Conservation (phyloP, 2,329 filamentous ascomycete genomes). For the Nannizziopsis barbatae region DNA sequence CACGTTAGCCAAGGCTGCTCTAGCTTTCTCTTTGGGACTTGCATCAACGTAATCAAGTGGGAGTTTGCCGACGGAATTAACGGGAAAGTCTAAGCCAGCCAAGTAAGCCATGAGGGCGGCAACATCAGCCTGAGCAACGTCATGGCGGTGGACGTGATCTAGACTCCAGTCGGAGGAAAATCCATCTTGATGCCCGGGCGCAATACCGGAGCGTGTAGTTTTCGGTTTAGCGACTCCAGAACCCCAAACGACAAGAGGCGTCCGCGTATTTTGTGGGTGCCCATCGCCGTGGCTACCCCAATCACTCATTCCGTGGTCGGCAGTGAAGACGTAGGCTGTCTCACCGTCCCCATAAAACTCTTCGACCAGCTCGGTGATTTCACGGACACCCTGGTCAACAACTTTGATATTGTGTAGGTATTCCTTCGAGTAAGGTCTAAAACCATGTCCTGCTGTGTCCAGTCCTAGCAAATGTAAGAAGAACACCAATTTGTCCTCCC, state of each 20-base stretch:
- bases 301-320: constrained; percentile 98
- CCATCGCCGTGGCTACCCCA: constrained; percentile 99
- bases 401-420: constrained; percentile 91
- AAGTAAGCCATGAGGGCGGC: constrained; percentile 94
- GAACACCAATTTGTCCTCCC: constrained; percentile 81
- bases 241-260: constrained; percentile 85
- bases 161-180: constrained; percentile 85
- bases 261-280: constrained; percentile 92
- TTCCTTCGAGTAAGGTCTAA: constrained; percentile 86
- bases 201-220: constrained; percentile 43
- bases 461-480: constrained; percentile 88
- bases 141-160: constrained; percentile 68
- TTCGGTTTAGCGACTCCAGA: constrained; percentile 73
- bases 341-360: constrained; percentile 74
- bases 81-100: constrained; percentile 75
- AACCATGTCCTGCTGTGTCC: constrained; percentile 78
- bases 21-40: constrained; percentile 62
- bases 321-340: constrained; percentile 93
- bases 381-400: constrained; percentile 78
- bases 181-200: constrained; percentile 73
- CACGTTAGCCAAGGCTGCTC: constrained; percentile 74
- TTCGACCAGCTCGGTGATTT: constrained; percentile 69
- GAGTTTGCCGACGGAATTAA: constrained; percentile 90
- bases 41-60: constrained; percentile 73
- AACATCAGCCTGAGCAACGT: constrained; percentile 88